Evolutionary conservation across 1,139 yeast genomes (phyloP).

Genomic region (Zygoascus sp.): DNA sequence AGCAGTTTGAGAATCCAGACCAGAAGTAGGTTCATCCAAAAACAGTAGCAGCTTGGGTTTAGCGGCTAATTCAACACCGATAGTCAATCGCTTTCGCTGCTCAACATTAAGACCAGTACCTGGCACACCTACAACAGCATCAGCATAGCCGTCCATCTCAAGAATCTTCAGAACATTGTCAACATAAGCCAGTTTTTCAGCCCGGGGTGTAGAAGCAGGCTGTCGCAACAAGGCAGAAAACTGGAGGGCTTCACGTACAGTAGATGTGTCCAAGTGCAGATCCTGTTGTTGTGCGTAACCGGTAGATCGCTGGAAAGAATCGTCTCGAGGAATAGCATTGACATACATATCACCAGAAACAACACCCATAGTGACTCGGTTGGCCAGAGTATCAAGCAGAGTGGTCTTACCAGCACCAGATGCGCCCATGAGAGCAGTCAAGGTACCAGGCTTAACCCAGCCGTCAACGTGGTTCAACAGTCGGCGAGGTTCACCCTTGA

Average conservation of each 20-base stretch:
- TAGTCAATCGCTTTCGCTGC: conserved; percentile 78
- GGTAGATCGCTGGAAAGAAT: conserved; percentile 73
- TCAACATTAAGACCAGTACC: conserved; percentile 76
- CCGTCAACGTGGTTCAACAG: conserved; percentile 71
- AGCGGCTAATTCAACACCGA: conserved; percentile 85
- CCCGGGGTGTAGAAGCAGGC: conserved; percentile 48
- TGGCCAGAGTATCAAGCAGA: conserved; percentile 66
- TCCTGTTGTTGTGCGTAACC: conserved; percentile 86
- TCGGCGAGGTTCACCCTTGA: conserved; percentile 54
- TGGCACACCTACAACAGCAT: conserved; percentile 78
- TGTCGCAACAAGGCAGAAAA: conserved; percentile 75
- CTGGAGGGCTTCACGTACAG: conserved; percentile 72
- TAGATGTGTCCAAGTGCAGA: conserved; percentile 65
- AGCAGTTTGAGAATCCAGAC: conserved; percentile 88
- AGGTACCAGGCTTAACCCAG: conserved; percentile 74
- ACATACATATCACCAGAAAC: conserved; percentile 74
- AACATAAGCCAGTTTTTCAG: conserved; percentile 65
- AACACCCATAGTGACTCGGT: conserved; percentile 73
- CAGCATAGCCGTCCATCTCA: conserved; percentile 71
- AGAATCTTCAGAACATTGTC: conserved; percentile 64
- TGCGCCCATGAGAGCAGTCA: conserved; percentile 81
- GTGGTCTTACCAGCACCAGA: conserved; percentile 90
- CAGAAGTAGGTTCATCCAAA: conserved; percentile 91
- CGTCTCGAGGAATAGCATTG: conserved; percentile 63
- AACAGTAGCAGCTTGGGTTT: conserved; percentile 76